phyloP scores from a whole-genome alignment of 2,329 filamentous ascomycete species.

The Apiospora rasikravindrae region DNA sequence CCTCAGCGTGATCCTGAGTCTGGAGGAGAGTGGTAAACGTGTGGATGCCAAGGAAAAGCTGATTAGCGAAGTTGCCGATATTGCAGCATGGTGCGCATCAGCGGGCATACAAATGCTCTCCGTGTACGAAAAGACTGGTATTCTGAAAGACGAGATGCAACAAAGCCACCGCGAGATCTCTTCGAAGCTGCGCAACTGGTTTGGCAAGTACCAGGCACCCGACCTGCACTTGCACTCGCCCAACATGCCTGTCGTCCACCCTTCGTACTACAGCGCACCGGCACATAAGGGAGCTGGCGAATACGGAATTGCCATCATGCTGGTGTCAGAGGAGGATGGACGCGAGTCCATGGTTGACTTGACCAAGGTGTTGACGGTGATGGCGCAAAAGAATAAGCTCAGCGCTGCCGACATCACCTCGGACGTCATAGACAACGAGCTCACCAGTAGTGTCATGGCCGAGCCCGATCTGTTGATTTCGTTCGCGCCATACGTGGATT shows the following conservation, averaged over 20 bases:
- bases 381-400: conserved; percentile 90
- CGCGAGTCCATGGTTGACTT: conserved; percentile 94
- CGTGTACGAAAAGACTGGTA: conserved; percentile 88
- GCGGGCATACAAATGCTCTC: conserved; percentile 87
- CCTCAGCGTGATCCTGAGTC: conserved; percentile 81
- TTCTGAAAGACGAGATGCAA: conserved; percentile 88
- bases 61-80: conserved; percentile 88
- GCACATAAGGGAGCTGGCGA: conserved; percentile 34
- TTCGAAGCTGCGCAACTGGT: conserved; percentile 84
- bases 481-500: conserved; percentile 81
- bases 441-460: conserved; percentile 77
- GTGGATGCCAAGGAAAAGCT: conserved; percentile 80
- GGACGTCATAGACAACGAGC: conserved; percentile 88
- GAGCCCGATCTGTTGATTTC: conserved; percentile 91
- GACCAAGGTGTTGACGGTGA: conserved; percentile 90
- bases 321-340: conserved; percentile 88
- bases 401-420: conserved; percentile 79
- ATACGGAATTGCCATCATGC: conserved; percentile 64
- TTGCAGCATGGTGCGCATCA: conserved; percentile 91
- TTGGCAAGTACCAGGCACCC: conserved; percentile 73
- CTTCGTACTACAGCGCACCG: conserved; percentile 28
- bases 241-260: conserved; percentile 37
- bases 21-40: conserved; percentile 71
- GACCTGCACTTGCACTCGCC: conserved; percentile 62
- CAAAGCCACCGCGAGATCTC: conserved; percentile 80